These are phyloP conservation scores for Edaphochlamys debaryana DNA, from an alignment of 139 green algal genomes.

Conservation along the genomic window DNA sequence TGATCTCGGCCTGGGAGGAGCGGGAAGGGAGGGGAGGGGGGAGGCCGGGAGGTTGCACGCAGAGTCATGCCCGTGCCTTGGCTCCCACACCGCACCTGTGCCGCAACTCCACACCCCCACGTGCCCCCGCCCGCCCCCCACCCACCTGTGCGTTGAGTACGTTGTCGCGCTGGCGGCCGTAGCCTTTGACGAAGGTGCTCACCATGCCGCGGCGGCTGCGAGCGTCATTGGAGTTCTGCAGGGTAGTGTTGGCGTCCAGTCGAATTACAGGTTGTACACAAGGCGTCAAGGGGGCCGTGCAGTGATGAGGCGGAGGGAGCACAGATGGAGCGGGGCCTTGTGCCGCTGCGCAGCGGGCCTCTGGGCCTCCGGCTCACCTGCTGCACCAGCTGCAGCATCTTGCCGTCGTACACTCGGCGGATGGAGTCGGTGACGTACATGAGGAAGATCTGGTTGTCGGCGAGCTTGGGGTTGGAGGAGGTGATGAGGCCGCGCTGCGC, in stretches of 20 bases:
- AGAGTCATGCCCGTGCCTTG: too few relatives aligned
- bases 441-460: slow-evolving; percentile 67
- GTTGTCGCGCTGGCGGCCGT: slow-evolving; percentile 41
- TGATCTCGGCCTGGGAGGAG: slow-evolving; percentile 47
- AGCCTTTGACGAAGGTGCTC: slow-evolving; percentile 48
- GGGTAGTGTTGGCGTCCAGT: background rate
- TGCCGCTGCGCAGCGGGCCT: too few relatives aligned
- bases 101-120: too few relatives aligned
- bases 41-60: too few relatives aligned
- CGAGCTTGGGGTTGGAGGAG: slow-evolving; percentile 38
- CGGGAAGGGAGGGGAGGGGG: too few relatives aligned
- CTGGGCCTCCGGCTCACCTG: too few relatives aligned
- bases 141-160: slow-evolving; percentile 47
- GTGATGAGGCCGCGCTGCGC: slow-evolving; percentile 61
- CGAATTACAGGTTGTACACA: too few relatives aligned
- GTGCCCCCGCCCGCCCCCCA: too few relatives aligned
- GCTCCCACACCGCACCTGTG: too few relatives aligned
- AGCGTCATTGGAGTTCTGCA: slow-evolving; percentile 52
- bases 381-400: slow-evolving; percentile 59
- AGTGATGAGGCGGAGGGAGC: too few relatives aligned
- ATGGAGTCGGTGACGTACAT: slow-evolving; percentile 63
- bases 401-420: slow-evolving; percentile 59
- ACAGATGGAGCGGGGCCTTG: too few relatives aligned
- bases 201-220: slow-evolving; percentile 54
- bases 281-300: too few relatives aligned